Base-by-base conservation (phyloP, 768 basidiomycete species). In the Ephemerocybe angulata region DNA sequence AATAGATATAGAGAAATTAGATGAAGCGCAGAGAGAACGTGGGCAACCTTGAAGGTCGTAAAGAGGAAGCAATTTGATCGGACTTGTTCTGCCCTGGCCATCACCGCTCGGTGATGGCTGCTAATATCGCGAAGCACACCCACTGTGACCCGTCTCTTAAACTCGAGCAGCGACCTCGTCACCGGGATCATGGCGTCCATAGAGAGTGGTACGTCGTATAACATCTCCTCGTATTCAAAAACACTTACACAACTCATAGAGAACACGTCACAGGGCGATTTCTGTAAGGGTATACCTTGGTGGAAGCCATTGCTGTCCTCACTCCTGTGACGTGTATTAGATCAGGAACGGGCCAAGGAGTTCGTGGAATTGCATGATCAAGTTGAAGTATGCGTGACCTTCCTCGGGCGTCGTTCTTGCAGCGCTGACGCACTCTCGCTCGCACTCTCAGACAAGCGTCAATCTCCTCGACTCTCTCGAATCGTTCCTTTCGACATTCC, bases 401-500 rank as follows among this genome's bases (percentile, higher is more conserved):
- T 27, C 40, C 35, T 48, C 13, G 29, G 3, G 27, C 17, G n/a
- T 41, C n/a, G 17, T 29, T 25, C 25, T 42, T 21, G 33, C 3
- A 10, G 41, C 25, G 27, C 29, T 60, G 54, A 54, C 50, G 33
- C 61, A 52, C 27, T 37, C 35, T 31, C 27, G 22, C n/a, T 50
- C 5, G 29, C 43, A 17, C 7, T 6, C 24, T 7, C 67, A 99
- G 96, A 88, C 91, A 15, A 96, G 95, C 64, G 81, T 90, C 13
- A 79, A 78, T 55, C 80, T 98, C 19, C 77, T 99, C 51, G 87
- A 93, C 64, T 92, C 92, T 1, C 79, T 99, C 3, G 88, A 97
- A 60, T 79, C 85, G 1, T 98, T 98, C 69, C 79, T 99, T 11
- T 93, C 93, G 2, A 97, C 91, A 0, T 99, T 99, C 65, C 96